Conservation (phyloP, 331 rosid genomes). For the Malus hybrid region DNA sequence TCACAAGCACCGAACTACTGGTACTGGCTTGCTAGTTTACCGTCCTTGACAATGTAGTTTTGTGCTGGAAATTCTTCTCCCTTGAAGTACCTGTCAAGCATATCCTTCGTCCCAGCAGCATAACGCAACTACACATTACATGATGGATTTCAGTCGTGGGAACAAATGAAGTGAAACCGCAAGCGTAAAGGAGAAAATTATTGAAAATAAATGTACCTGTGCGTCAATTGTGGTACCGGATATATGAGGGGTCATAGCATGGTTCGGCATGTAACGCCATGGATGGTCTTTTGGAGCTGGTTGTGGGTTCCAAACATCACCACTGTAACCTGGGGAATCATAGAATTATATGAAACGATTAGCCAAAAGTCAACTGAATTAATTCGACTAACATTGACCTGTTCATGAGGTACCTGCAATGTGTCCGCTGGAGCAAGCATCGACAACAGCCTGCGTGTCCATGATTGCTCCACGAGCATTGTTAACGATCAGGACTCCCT, state of each 20-base stretch:
- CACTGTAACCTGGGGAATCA: slow-evolving; percentile 65
- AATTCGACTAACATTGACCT: neutral
- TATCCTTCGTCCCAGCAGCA: slow-evolving; percentile 90
- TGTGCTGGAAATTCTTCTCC: slow-evolving; percentile 86
- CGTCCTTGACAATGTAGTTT: slow-evolving; percentile 92
- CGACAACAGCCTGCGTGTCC: slow-evolving; percentile 87
- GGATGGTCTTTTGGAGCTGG: slow-evolving; percentile 99
- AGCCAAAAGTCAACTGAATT: neutral
- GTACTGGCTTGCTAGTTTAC: slow-evolving; percentile 84
- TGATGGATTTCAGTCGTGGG: neutral
- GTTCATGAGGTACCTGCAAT: slow-evolving; percentile 56
- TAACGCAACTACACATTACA: slow-evolving; percentile 57
- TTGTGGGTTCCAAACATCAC: slow-evolving; percentile 93
- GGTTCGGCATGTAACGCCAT: slow-evolving; percentile 99
- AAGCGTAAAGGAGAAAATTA: neutral
- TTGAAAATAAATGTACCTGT: slow-evolving; percentile 45
- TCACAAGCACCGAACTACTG: slow-evolving; percentile 23
- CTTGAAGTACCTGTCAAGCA: slow-evolving; percentile 85
- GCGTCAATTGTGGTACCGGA: slow-evolving; percentile 97
- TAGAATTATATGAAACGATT: neutral
- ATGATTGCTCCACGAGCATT: slow-evolving; percentile 95
- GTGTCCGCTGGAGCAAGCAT: slow-evolving; percentile 80
- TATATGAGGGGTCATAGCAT: slow-evolving; percentile 98
- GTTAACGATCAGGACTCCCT: slow-evolving; percentile 78
- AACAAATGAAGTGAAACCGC: neutral